Conservation (phyloP, 2,329 filamentous ascomycete species). For the Aureobasidium pullulans region DNA sequence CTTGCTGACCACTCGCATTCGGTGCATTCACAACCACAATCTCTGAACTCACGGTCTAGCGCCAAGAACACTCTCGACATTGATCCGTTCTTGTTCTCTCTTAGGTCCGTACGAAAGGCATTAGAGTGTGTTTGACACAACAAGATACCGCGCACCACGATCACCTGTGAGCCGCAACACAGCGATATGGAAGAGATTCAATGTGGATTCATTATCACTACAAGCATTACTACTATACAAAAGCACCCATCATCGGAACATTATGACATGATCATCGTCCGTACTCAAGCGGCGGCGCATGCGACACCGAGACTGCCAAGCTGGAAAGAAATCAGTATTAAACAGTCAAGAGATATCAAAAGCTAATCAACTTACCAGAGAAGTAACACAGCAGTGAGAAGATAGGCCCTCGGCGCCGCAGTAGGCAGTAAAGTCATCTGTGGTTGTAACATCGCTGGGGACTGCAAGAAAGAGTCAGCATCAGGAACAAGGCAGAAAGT, state of each 20-base stretch:
- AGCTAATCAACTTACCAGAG: neutral
- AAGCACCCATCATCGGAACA: too few relatives aligned
- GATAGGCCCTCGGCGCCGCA: neutral
- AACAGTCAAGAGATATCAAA: neutral
- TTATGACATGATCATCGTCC: conserved; percentile 10
- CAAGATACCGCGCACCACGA: too few relatives aligned
- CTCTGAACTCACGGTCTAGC: too few relatives aligned
- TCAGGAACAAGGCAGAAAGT: neutral
- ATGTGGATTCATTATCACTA: neutral
- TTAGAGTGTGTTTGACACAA: too few relatives aligned
- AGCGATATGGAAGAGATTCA: too few relatives aligned
- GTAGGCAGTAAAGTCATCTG: neutral
- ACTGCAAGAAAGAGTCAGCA: neutral
- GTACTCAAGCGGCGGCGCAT: neutral
- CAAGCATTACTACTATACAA: neutral
- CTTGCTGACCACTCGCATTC: too few relatives aligned
- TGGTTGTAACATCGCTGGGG: neutral
- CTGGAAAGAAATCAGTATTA: neutral
- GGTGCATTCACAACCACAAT: too few relatives aligned
- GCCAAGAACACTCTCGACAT: too few relatives aligned
- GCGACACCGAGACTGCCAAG: neutral
- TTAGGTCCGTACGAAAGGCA: too few relatives aligned
- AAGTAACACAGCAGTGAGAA: neutral
- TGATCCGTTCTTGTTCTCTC: too few relatives aligned
- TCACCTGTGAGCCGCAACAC: too few relatives aligned